Evolutionary conservation across 2,329 filamentous ascomycete genomes (phyloP).

Genomic region (Ascochyta koolunga): DNA sequence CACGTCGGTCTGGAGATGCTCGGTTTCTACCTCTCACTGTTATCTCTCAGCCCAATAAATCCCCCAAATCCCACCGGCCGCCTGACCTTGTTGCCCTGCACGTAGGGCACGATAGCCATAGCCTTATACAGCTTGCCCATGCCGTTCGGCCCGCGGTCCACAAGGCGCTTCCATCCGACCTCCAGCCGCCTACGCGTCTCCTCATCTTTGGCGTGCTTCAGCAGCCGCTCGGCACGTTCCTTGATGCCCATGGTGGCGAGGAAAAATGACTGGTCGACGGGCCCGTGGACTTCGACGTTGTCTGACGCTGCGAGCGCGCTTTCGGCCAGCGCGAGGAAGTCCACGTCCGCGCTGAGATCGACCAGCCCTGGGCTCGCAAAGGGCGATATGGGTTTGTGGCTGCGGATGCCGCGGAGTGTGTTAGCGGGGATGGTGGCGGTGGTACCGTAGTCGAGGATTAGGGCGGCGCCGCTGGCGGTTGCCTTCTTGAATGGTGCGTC

Average conservation of each 20-base stretch:
- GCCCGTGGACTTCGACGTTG: constrained; percentile 89
- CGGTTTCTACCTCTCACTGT: neutral
- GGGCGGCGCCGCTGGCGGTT: constrained; percentile 77
- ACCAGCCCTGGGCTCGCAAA: constrained; percentile 81
- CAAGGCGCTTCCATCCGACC: constrained; percentile 76
- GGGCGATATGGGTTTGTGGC: constrained; percentile 77
- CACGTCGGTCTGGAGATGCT: too few species aligned
- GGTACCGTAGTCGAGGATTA: constrained; percentile 96
- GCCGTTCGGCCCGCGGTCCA: constrained; percentile 80
- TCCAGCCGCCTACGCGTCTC: constrained; percentile 62
- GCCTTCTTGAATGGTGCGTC: constrained; percentile 57
- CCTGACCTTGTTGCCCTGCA: constrained; percentile 67
- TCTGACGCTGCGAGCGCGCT: constrained; percentile 75
- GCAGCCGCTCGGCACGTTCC: constrained; percentile 39
- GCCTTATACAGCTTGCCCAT: constrained; percentile 98
- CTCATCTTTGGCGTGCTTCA: constrained; percentile 47
- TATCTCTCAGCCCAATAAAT: constrained; percentile 35
- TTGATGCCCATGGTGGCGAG: constrained; percentile 80
- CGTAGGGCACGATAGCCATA: constrained; percentile 79
- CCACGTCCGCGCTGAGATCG: constrained; percentile 90
- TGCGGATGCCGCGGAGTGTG: constrained; percentile 85
- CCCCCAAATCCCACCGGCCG: constrained; percentile 91
- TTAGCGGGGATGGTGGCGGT: constrained; percentile 79
- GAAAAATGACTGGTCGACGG: constrained; percentile 83
- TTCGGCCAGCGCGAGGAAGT: constrained; percentile 87